These are phyloP conservation scores for Phaeosphaeriaceae sp. DNA, from an alignment of 2,329 filamentous ascomycete genomes.

Conservation along the genomic window DNA sequence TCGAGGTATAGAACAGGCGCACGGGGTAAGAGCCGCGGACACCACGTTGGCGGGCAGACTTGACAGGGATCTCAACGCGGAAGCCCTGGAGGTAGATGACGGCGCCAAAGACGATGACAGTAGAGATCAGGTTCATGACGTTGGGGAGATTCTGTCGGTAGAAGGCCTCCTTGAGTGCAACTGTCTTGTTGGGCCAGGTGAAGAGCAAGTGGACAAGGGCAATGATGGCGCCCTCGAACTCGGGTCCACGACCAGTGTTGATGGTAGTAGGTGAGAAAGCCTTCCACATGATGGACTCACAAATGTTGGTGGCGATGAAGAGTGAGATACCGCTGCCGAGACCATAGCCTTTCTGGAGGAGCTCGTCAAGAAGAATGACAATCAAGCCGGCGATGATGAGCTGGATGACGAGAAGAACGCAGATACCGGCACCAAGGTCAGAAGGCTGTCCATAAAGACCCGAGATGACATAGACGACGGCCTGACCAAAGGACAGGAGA, in stretches of 20 bases:
- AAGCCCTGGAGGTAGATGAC: slow-evolving; percentile 99
- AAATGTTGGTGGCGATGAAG: slow-evolving; percentile 99
- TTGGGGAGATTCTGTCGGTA: slow-evolving; percentile 99
- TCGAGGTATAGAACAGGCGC: slow-evolving; percentile 99
- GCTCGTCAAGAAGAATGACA: slow-evolving; percentile 98
- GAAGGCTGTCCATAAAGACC: slow-evolving; percentile 91
- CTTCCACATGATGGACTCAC: slow-evolving; percentile 99
- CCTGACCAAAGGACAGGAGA: slow-evolving; percentile 95
- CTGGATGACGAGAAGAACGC: slow-evolving; percentile 97
- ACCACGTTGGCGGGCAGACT: slow-evolving; percentile 98
- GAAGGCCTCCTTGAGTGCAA: slow-evolving; percentile 97
- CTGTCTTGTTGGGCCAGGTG: slow-evolving; percentile 99
- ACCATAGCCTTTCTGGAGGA: slow-evolving; percentile 99
- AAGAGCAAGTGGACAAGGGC: slow-evolving; percentile 96
- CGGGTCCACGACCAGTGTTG: slow-evolving; percentile 98
- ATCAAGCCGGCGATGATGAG: slow-evolving; percentile 97
- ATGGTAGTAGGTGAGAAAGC: slow-evolving; percentile 99
- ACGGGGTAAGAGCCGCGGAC: slow-evolving; percentile 98
- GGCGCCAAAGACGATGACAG: slow-evolving; percentile 88
- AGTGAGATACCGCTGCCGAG: slow-evolving; percentile 98
- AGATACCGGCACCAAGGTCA: slow-evolving; percentile 96
- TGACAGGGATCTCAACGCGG: slow-evolving; percentile 99
- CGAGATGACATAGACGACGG: slow-evolving; percentile 97
- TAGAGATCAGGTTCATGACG: slow-evolving; percentile 97
- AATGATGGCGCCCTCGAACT: slow-evolving; percentile 98